Conservation (phyloP, 2,329 filamentous ascomycete species). For the Clarireedia paspali region DNA sequence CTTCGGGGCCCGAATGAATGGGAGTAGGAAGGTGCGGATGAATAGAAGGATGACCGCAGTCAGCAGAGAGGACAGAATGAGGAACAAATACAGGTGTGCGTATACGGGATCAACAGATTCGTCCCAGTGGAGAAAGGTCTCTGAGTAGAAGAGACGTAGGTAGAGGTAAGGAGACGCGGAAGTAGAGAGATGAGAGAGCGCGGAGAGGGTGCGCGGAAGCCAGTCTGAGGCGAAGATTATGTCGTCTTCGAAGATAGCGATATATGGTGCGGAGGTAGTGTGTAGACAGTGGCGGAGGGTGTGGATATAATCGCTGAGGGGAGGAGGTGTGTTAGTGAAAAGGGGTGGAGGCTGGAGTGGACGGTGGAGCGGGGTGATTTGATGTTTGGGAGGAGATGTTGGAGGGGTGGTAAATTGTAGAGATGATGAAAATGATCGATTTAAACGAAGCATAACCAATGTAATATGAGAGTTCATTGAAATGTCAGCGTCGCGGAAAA, state of each 20-base stretch:
- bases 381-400: too few species aligned
- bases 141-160: conserved; percentile 19
- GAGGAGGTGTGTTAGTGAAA: too few species aligned
- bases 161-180: conserved; percentile 13
- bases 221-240: conserved; percentile 32
- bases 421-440: too few species aligned
- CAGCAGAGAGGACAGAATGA: background rate
- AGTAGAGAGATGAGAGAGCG: conserved; percentile 9
- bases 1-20: background rate
- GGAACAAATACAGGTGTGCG: conserved; percentile 7
- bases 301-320: conserved; percentile 28
- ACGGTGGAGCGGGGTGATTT: too few species aligned
- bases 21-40: background rate
- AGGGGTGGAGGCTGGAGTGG: too few species aligned
- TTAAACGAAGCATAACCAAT: too few species aligned
- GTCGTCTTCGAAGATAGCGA: conserved; percentile 32
- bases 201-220: conserved; percentile 26
- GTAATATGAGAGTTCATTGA: too few species aligned
- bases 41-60: background rate
- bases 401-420: too few species aligned
- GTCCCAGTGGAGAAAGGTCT: conserved; percentile 15
- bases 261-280: conserved; percentile 27
- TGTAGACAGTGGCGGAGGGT: conserved; percentile 25
- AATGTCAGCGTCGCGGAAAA: too few species aligned
- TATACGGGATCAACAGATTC: conserved; percentile 10